Evolutionary conservation across 2,329 filamentous ascomycete species (phyloP), one percentile per base, ranked within the genome.

Genomic region (Diaporthe caulivora): DNA sequence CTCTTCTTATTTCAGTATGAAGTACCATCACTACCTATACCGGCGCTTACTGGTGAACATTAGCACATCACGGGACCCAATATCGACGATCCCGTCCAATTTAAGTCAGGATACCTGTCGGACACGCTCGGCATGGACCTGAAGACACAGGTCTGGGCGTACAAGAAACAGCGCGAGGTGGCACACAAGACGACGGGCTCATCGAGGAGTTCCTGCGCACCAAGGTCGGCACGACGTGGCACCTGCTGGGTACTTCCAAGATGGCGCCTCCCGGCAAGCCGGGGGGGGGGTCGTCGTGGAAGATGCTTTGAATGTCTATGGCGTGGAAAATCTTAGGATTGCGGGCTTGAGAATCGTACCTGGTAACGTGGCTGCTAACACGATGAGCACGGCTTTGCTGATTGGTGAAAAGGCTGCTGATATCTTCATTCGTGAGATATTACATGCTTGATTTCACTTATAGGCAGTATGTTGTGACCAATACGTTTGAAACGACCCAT

Each of bases 141-240:
- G 31, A 87, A 87, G 79, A 89, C 86, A 76, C 86, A 89, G 17
- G 77, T 91, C 9, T 92, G 90, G 89, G 87, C 83, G 0, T 93
- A 93, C 82, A 93, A 93, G 81, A 88, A 87, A 77, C 84, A 85
- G 15, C 88, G 91, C 4, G 90, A 92, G 79, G 86, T 92, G 70
- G 82, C 86, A 29, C 87, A 90, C 4, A 87, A 21, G 88, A 88
- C 54, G 83, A 89, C 69, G 80, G 82, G 29, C 83, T 83, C 0
- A 85, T 90, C 42, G 84, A 87, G 76, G 77, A 85, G 17, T 84
- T 77, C 75, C 49, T 86, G 31, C 80, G 85, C 0, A 76, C 80
- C 37, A 82, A 81, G 7, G 75, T 85, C 2, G 77, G 72, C 1
- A 85, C 84, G 5, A 82, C 83, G 0, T 87, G 84, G 84, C 84